A percentile compares a stretch with the other conserved stretches of the same genome.
These are phyloP conservation scores for Trichosporon inkin DNA, from an alignment of 1,284 basidiomycete genomes.

Conservation along the genomic window DNA sequence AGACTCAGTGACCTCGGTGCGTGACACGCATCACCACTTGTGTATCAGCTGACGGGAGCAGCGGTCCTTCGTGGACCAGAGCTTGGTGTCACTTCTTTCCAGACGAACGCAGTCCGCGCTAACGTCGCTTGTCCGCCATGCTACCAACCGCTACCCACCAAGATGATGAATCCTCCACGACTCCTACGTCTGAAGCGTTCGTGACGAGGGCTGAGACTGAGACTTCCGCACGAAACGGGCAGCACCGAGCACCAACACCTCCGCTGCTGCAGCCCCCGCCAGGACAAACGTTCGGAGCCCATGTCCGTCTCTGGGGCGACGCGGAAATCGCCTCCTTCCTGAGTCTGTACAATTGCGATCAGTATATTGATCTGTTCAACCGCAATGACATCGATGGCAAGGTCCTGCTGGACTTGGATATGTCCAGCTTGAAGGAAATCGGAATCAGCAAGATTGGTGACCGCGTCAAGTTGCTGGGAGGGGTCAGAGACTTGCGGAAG, in stretches of 20 bases:
- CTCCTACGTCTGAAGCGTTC: constrained; percentile 1
- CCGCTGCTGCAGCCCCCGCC: constrained; percentile 33
- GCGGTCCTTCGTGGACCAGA: background rate
- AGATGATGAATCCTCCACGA: constrained; percentile 5
- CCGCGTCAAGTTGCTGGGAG: constrained; percentile 75
- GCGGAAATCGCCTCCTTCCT: constrained; percentile 41
- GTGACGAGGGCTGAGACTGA: background rate
- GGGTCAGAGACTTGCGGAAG: constrained; percentile 70
- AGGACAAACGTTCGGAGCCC: constrained; percentile 29
- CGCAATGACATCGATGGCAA: constrained; percentile 83
- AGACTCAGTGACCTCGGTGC: too few relatives aligned
- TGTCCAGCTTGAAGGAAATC: constrained; percentile 79
- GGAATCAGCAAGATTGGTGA: constrained; percentile 83
- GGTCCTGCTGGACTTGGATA: constrained; percentile 82
- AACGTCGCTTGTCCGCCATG: background rate
- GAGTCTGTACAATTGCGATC: constrained; percentile 58
- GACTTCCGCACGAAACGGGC: background rate
- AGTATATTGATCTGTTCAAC: constrained; percentile 65
- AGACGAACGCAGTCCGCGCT: background rate
- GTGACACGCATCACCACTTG: too few relatives aligned
- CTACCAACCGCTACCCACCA: background rate
- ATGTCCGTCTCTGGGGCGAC: constrained; percentile 40
- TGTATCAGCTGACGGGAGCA: background rate
- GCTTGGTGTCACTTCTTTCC: background rate
- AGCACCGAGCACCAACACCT: constrained; percentile 33